These are phyloP conservation scores for Suillus subalutaceus DNA, from an alignment of 768 basidiomycete species.

Conservation along the genomic window DNA sequence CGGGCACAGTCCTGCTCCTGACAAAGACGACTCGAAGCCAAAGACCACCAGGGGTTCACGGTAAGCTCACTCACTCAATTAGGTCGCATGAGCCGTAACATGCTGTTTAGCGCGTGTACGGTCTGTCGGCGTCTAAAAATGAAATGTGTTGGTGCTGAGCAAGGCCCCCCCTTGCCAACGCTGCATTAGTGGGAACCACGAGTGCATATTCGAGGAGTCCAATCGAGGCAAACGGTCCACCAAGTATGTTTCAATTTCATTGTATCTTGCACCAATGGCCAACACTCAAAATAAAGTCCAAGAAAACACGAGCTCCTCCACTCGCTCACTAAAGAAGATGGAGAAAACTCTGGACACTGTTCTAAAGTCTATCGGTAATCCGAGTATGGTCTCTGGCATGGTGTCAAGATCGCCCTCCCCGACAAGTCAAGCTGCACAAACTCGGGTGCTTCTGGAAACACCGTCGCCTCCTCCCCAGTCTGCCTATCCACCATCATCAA, in stretches of 20 bases:
- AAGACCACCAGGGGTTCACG: slow-evolving; percentile 87
- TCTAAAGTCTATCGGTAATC: slow-evolving; percentile 85
- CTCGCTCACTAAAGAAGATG: slow-evolving; percentile 86
- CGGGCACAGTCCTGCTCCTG: slow-evolving; percentile 51
- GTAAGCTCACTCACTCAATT: slow-evolving; percentile 41
- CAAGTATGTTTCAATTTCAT: slow-evolving; percentile 52
- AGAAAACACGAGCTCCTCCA: slow-evolving; percentile 86
- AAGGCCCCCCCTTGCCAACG: slow-evolving; percentile 92
- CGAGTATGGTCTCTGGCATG: slow-evolving; percentile 76
- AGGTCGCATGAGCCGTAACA: slow-evolving; percentile 15
- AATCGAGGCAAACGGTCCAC: slow-evolving; percentile 91
- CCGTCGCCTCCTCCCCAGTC: slow-evolving; percentile 52
- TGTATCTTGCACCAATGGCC: slow-evolving; percentile 27
- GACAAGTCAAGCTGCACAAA: slow-evolving; percentile 46
- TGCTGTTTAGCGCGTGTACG: slow-evolving; percentile 72
- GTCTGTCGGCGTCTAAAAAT: slow-evolving; percentile 92
- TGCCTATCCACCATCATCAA: slow-evolving; percentile 25
- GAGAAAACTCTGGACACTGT: slow-evolving; percentile 93
- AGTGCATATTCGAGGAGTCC: slow-evolving; percentile 96
- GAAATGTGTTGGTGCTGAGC: slow-evolving; percentile 90
- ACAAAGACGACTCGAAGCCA: slow-evolving; percentile 70
- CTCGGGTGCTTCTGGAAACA: slow-evolving; percentile 60
- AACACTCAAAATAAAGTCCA: slow-evolving; percentile 35
- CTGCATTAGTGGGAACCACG: slow-evolving; percentile 75
- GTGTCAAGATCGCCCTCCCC: slow-evolving; percentile 84